phyloP scores from a whole-genome alignment of 2,329 filamentous ascomycete species.

The Colletotrichum tamarilloi region DNA sequence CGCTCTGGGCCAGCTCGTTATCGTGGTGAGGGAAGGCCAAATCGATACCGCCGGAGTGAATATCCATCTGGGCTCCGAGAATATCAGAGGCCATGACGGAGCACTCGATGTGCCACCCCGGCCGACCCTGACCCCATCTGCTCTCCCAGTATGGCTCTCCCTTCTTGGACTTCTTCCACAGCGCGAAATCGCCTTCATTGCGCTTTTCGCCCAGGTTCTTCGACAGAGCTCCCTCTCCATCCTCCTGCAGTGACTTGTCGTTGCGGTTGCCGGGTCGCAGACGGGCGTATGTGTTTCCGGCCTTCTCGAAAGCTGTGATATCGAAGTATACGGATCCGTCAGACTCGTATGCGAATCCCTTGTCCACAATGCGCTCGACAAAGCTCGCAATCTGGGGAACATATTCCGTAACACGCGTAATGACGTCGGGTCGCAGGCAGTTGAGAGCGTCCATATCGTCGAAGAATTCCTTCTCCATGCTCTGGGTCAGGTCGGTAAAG shows the following conservation, averaged over 20 bases:
- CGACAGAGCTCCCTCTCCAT: constrained; percentile 87
- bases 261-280: constrained; percentile 87
- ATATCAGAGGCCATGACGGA: constrained; percentile 93
- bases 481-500: constrained; percentile 86
- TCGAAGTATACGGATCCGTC: constrained; percentile 96
- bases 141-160: constrained; percentile 93
- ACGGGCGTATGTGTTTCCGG: constrained; percentile 86
- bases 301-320: constrained; percentile 84
- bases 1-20: constrained; percentile 90
- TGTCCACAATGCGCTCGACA: constrained; percentile 83
- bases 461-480: constrained; percentile 89
- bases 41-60: constrained; percentile 93
- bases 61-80: constrained; percentile 87
- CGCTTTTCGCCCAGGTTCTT: constrained; percentile 75
- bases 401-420: constrained; percentile 94
- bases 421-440: constrained; percentile 81
- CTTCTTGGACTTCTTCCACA: constrained; percentile 93
- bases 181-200: constrained; percentile 84
- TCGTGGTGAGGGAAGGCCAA: constrained; percentile 93
- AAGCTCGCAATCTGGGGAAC: constrained; percentile 88
- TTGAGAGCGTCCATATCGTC: constrained; percentile 90
- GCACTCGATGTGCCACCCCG: constrained; percentile 98
- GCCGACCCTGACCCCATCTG: constrained; percentile 87
- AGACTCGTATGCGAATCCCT: constrained; percentile 84
- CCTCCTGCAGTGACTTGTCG: constrained; percentile 84